phyloP scores from a whole-genome alignment of 805 yeast genomes.

The Ogataea kodamae region DNA sequence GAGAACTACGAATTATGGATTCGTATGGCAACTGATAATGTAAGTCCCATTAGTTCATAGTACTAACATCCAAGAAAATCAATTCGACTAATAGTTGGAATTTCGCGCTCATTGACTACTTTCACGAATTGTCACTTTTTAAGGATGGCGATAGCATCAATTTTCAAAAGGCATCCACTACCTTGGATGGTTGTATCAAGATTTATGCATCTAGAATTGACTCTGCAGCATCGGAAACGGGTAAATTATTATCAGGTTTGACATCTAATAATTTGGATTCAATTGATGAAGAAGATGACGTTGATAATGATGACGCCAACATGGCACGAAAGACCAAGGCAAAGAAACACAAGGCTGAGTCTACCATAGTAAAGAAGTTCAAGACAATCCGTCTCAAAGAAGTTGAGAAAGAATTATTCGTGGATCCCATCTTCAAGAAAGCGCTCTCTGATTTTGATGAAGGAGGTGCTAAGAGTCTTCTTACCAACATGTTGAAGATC shows the following conservation, averaged over 20 bases:
- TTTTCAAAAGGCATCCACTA: constrained; percentile 87
- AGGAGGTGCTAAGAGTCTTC: constrained; percentile 56
- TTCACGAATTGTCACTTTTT: constrained; percentile 74
- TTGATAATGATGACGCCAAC: constrained; percentile 20
- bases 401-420: constrained; percentile 46
- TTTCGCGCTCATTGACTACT: constrained; percentile 86
- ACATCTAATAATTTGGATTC: constrained; percentile 31
- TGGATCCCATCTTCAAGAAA: constrained; percentile 55
- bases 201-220: constrained; percentile 89
- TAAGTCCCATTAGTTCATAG: constrained; percentile 11
- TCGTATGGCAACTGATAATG: constrained; percentile 73
- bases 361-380: constrained; percentile 39
- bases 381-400: constrained; percentile 41
- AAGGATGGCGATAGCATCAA: constrained; percentile 77
- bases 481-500: constrained; percentile 47
- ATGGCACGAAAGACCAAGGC: constrained; percentile 17
- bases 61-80: constrained; percentile 45
- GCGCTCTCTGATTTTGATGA: constrained; percentile 58
- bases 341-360: constrained; percentile 16
- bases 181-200: constrained; percentile 92
- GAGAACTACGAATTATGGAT: constrained; percentile 77
- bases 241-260: constrained; percentile 57
- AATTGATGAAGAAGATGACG: constrained; percentile 22
- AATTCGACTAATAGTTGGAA: constrained; percentile 86
- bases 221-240: constrained; percentile 88